These are phyloP conservation scores for Penicillium bialowiezense DNA, from an alignment of 495 filamentous ascomycete species.

Conservation along the genomic window DNA sequence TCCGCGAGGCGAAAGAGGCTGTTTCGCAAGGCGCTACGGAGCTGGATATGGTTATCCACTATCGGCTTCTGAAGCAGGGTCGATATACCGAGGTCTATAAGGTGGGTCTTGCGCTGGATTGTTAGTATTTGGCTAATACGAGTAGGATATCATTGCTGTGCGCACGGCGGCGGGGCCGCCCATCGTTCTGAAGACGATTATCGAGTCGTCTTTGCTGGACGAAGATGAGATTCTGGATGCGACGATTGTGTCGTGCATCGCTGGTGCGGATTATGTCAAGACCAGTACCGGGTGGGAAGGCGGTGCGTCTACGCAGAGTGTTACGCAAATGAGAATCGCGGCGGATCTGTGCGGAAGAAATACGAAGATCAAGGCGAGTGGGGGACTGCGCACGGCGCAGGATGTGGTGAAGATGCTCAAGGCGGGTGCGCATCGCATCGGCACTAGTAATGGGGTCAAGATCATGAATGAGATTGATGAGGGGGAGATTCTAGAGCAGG, in stretches of 20 bases:
- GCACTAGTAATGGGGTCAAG: conserved; percentile 56
- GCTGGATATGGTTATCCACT: conserved; percentile 68
- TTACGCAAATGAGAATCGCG: conserved; percentile 55
- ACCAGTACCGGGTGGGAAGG: conserved; percentile 69
- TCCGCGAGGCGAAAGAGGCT: conserved; percentile 54
- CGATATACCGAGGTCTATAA: conserved; percentile 52
- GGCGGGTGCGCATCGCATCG: conserved; percentile 64
- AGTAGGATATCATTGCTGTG: conserved; percentile 52
- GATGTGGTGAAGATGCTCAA: conserved; percentile 57
- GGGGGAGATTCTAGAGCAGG: conserved; percentile 22
- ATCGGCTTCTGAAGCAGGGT: conserved; percentile 47
- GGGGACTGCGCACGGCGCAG: conserved; percentile 54
- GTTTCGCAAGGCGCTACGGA: conserved; percentile 57
- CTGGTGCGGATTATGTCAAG: conserved; percentile 65
- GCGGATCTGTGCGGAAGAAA: conserved; percentile 32
- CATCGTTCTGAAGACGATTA: conserved; percentile 59
- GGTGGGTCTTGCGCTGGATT: not conserved
- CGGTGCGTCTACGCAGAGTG: conserved; percentile 54
- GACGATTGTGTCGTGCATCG: conserved; percentile 54
- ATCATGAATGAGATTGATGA: conserved; percentile 51
- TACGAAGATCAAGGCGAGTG: conserved; percentile 66
- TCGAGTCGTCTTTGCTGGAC: conserved; percentile 61
- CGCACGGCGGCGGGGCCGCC: conserved; percentile 48
- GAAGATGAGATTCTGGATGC: conserved; percentile 57
- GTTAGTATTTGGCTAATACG: too few species aligned